Evolutionary conservation across 495 filamentous ascomycete species (phyloP).

Genomic region (Penicillium taxi): DNA sequence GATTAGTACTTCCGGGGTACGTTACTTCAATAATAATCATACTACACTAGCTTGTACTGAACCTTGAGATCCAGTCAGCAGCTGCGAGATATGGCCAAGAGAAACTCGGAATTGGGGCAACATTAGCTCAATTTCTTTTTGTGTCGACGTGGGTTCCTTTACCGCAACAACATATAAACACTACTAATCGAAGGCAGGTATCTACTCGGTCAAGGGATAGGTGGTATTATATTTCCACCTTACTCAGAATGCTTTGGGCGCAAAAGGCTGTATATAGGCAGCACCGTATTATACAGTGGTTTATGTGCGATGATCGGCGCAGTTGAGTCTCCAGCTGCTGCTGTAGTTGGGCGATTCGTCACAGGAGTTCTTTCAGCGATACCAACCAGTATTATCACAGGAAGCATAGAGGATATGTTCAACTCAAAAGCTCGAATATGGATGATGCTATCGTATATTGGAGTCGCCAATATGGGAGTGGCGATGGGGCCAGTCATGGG

Average conservation of each 20-base stretch:
- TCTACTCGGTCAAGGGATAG: slow-evolving; percentile 38
- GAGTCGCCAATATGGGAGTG: slow-evolving; percentile 32
- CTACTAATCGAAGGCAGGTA: no score
- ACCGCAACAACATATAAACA: no score
- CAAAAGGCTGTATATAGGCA: slow-evolving; percentile 35
- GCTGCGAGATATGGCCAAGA: slow-evolving; percentile 14
- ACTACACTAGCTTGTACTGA: not conserved
- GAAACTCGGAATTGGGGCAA: slow-evolving; percentile 11
- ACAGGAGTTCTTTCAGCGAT: slow-evolving; percentile 39
- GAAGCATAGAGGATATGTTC: slow-evolving; percentile 46
- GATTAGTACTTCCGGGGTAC: slow-evolving; percentile 23
- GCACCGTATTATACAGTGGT: slow-evolving; percentile 26
- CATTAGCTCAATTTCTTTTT: slow-evolving; percentile 20
- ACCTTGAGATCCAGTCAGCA: slow-evolving; percentile 3
- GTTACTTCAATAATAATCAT: not conserved
- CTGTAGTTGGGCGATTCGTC: slow-evolving; percentile 29
- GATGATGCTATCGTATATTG: slow-evolving; percentile 36
- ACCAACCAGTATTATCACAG: slow-evolving; percentile 34
- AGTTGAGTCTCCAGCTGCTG: slow-evolving; percentile 19
- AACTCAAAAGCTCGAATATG: slow-evolving; percentile 35
- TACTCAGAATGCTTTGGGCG: slow-evolving; percentile 42
- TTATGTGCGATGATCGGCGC: slow-evolving; percentile 32
- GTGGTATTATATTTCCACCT: slow-evolving; percentile 39
- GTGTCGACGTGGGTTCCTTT: slow-evolving; percentile 22
- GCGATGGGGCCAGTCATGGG: slow-evolving; percentile 39